Conservation (phyloP, 768 basidiomycete genomes). For the Lepiota subincarnata region DNA sequence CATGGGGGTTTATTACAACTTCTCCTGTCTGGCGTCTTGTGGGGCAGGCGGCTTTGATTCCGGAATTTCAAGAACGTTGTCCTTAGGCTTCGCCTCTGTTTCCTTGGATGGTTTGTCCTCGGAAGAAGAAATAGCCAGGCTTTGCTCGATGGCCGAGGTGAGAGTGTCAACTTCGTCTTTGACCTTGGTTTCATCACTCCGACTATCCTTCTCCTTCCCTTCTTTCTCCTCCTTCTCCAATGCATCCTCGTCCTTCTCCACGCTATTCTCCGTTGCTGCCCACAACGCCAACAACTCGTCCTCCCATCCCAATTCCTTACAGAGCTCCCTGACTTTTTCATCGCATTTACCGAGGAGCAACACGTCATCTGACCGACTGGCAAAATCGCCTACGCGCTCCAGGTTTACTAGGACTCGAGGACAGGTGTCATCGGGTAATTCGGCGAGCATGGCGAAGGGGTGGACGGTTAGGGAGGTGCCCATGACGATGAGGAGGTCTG, state of each 20-base stretch:
- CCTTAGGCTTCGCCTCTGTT: neutral
- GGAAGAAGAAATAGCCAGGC: constrained; percentile 18
- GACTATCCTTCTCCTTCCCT: constrained; percentile 14
- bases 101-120: constrained; percentile 1
- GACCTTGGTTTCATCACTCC: constrained; percentile 16
- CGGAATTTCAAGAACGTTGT: neutral
- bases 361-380: constrained; percentile 50
- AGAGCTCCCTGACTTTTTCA: constrained; percentile 56
- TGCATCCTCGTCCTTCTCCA: constrained; percentile 16
- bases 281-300: constrained; percentile 54
- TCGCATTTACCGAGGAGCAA: constrained; percentile 71
- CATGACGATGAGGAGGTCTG: constrained; percentile 86
- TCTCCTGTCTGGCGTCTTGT: neutral
- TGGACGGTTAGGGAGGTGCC: constrained; percentile 87
- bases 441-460: constrained; percentile 80
- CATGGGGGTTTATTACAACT: neutral
- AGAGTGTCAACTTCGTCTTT: constrained; percentile 31
- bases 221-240: constrained; percentile 15
- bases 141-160: constrained; percentile 27
- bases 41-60: neutral
- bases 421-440: constrained; percentile 47
- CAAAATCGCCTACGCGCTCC: constrained; percentile 71
- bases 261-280: constrained; percentile 41
- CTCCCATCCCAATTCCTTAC: constrained; percentile 70
- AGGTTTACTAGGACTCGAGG: constrained; percentile 90